Evolutionary conservation across 148 eudicot genomes (phyloP).

Genomic region (Diospyros lotus): DNA sequence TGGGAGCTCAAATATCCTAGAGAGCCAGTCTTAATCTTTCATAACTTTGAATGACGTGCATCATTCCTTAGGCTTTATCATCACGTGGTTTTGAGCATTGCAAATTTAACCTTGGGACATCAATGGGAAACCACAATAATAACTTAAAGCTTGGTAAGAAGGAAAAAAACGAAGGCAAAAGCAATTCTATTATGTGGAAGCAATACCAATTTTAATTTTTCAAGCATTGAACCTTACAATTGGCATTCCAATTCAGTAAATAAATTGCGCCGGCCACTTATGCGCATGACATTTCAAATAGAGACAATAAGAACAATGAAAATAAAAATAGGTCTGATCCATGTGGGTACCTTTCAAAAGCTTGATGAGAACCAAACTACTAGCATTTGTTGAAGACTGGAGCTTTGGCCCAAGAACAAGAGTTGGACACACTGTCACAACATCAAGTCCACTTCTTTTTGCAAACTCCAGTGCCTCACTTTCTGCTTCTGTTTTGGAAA

Average conservation of each 20-base stretch:
- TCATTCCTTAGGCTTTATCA: no score
- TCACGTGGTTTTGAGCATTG: no score
- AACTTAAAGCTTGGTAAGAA: no score
- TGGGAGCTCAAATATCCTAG: no score
- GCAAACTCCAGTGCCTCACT: constrained; percentile 64
- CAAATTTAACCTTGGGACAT: no score
- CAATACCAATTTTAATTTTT: not conserved
- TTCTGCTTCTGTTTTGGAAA: constrained; percentile 77
- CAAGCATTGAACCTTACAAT: not conserved
- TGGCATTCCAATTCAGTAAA: not conserved
- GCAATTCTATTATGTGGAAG: not conserved
- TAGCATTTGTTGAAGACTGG: constrained; percentile 56
- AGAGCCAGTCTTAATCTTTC: no score
- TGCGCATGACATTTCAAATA: not conserved
- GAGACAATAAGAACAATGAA: not conserved
- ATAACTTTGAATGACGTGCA: no score
- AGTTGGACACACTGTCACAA: constrained; percentile 63
- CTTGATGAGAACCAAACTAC: constrained; percentile 66
- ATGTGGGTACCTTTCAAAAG: constrained; percentile 59
- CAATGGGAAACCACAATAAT: no score
- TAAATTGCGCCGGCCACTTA: not conserved
- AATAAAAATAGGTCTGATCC: constrained; percentile 3
- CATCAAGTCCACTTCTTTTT: constrained; percentile 51
- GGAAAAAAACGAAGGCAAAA: no score
- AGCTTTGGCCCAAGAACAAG: constrained; percentile 68